Base-by-base conservation (phyloP, 306 rosid species). In the Medicago arabica region DNA sequence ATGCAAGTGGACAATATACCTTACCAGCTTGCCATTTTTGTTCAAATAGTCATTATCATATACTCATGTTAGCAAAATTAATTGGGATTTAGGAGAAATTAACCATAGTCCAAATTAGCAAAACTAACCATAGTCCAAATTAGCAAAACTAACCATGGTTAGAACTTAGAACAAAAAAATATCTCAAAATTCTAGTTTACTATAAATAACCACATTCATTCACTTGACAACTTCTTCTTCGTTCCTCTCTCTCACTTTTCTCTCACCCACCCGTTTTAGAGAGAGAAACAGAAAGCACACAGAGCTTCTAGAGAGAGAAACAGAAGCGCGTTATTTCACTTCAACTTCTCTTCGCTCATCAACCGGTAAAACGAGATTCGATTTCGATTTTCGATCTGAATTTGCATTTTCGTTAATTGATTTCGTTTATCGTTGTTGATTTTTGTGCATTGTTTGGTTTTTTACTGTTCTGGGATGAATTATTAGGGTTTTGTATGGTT, bases 191-290 rank as follows among this genome's bases (percentile, higher is more conserved):
- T 60, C 3, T 4, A 31, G 0, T 31, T 31, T 61, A 13, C 67
- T 34, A 61, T 61, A 61, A 61, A 61, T 61, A 61, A 61, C 6
- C 17, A 34, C 3, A 61, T 61, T 61, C 67, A 3, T 61, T 31
- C 44, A 61, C 15, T 23, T 58, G 1, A 5, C 8, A 7, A n/a
- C 44, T 34, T 61, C 41, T 38, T 34, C 43, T 61, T 15, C 16
- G 44, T 19, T 61, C 67, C 67, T 60, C 67, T 61, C 67, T 12
- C 16, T 59, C 31, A 19, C 62, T 19, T 14, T 13, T 19, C 21
- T 55, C 12, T 19, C 61, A 55, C 65, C 67, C 67, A 61, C 67
- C 67, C 67, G 15, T 61, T 61, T 7, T 61, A 61, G 44, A 61
- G 67, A 61, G 67, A 61, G 43, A 61, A 61, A 61, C 13, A 28